A percentile compares a stretch with the other conserved stretches of the same genome.
These are phyloP conservation scores for Boechera stricta DNA, from an alignment of 345 rosid genomes.

Conservation along the genomic window DNA sequence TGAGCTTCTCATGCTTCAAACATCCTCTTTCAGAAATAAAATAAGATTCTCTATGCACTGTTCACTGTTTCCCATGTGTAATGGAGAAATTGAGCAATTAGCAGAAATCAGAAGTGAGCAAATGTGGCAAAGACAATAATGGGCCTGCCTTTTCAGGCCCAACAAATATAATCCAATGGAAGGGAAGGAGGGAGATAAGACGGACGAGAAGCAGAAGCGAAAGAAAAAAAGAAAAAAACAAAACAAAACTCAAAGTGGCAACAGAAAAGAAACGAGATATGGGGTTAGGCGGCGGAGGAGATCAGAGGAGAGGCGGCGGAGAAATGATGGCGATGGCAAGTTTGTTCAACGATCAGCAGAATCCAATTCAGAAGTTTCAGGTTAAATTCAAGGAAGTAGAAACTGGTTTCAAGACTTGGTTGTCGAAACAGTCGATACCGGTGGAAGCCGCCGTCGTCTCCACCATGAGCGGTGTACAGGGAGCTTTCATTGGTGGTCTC, in stretches of 20 bases:
- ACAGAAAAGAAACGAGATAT: slow-evolving; percentile 35
- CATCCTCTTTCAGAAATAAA: background rate
- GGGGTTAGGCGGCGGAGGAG: slow-evolving; percentile 50
- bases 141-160: slow-evolving; percentile 31
- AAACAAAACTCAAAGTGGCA: background rate
- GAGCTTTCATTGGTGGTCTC: slow-evolving; percentile 82
- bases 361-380: slow-evolving; percentile 64
- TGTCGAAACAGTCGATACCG: slow-evolving; percentile 72
- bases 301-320: slow-evolving; percentile 35
- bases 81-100: background rate
- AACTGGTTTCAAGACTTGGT: slow-evolving; percentile 68
- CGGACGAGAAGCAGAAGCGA: slow-evolving; percentile 26
- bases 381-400: slow-evolving; percentile 67
- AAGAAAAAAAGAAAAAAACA: background rate
- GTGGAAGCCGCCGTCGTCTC: slow-evolving; percentile 85
- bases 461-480: slow-evolving; percentile 71
- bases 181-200: slow-evolving; percentile 33
- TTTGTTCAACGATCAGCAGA: slow-evolving; percentile 53
- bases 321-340: slow-evolving; percentile 50
- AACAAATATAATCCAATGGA: slow-evolving; percentile 15
- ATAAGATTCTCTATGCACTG: background rate
- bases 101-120: background rate
- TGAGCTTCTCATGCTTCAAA: background rate
- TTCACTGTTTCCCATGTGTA: background rate
- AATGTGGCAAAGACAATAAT: slow-evolving; percentile 7